phyloP scores from a whole-genome alignment of 495 filamentous ascomycete species.

The Aspergillus cristatus region DNA sequence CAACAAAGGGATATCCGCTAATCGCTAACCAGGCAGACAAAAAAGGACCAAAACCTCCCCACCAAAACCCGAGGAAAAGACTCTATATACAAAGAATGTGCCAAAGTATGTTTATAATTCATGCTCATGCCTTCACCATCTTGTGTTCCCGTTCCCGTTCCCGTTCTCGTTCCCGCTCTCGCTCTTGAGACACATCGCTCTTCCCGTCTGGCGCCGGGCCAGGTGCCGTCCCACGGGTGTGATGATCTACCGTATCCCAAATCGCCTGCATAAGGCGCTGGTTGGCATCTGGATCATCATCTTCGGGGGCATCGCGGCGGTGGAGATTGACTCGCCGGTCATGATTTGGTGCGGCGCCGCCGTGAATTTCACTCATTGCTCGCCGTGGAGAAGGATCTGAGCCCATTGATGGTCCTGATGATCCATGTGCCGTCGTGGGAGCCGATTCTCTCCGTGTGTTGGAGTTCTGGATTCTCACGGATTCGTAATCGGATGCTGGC shows the following conservation, averaged over 20 bases:
- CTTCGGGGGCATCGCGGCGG: constrained; percentile 30
- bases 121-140: constrained; percentile 13
- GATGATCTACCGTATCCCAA: constrained; percentile 36
- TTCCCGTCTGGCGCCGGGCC: constrained; percentile 13
- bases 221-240: constrained; percentile 26
- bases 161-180: constrained; percentile 13
- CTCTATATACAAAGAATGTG: background rate
- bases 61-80: no score
- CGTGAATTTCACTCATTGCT: constrained; percentile 34
- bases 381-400: constrained; percentile 28
- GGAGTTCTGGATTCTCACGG: constrained; percentile 3
- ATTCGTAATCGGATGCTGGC: no score
- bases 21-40: no score
- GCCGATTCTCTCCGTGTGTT: constrained; percentile 26
- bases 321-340: constrained; percentile 13
- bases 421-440: constrained; percentile 11
- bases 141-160: constrained; percentile 26
- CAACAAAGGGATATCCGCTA: no score
- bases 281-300: constrained; percentile 38
- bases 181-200: constrained; percentile 10
- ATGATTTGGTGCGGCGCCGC: constrained; percentile 10
- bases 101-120: no score
- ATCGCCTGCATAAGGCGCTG: constrained; percentile 41
- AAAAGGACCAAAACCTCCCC: no score
- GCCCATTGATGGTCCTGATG: constrained; percentile 7